Evolutionary conservation across 1,284 basidiomycete species (phyloP).

Genomic region (Ceratobasidium sp.): DNA sequence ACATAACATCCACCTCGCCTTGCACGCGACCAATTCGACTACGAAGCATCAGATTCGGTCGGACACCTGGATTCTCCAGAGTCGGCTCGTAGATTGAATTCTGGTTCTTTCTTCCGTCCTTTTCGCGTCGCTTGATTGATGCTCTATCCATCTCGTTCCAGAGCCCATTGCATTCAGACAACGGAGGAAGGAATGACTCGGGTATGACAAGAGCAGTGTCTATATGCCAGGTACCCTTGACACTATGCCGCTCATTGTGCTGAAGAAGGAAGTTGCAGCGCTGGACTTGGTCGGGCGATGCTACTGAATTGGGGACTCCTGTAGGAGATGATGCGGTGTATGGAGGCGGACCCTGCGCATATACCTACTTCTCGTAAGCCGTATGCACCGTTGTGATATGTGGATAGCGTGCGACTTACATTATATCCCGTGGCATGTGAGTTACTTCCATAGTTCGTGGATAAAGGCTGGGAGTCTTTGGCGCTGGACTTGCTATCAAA

Average conservation of each 20-base stretch:
- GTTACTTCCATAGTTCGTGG: neutral
- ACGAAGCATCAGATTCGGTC: constrained; percentile 13
- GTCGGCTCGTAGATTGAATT: neutral
- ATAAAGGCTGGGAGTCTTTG: neutral
- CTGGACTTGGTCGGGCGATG: neutral
- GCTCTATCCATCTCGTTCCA: constrained; percentile 37
- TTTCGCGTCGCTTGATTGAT: constrained; percentile 5
- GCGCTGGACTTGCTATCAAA: neutral
- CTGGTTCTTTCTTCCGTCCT: constrained; percentile 14
- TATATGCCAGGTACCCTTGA: constrained; percentile 30
- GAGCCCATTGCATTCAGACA: constrained; percentile 1
- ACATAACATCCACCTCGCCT: constrained; percentile 18
- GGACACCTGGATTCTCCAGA: constrained; percentile 2
- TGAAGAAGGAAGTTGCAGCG: constrained; percentile 28
- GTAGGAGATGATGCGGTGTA: neutral
- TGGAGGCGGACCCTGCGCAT: constrained; percentile 22
- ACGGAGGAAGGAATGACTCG: neutral
- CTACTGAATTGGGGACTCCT: neutral
- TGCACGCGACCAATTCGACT: constrained; percentile 11
- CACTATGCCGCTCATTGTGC: neutral
- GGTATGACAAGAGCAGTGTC: constrained; percentile 20
- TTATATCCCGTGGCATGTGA: neutral
- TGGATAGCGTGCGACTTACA: neutral
- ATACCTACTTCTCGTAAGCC: neutral
- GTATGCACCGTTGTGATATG: neutral